Evolutionary conservation across 1,284 basidiomycete species (phyloP), one percentile per base, ranked within the genome.

Genomic region (Pyrrhoderma noxium): DNA sequence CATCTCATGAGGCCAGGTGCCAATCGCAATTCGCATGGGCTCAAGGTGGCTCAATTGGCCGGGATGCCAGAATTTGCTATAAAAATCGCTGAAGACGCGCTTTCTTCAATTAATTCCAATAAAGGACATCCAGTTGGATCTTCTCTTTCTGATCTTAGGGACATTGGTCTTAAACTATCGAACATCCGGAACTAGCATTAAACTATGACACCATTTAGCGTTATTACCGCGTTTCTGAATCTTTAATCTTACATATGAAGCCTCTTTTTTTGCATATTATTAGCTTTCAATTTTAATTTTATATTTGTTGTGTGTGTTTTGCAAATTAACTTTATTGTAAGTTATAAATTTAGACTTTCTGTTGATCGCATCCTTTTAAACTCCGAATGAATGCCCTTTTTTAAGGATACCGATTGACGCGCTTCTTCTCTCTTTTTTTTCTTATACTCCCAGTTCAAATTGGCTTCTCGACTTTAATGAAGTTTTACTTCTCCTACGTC

Each of bases 11-110:
- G 74, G 45, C 80, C 83, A 2, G 95, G 95, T 0, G 80, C 98
- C 49, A 98, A 96, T 65, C 76, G 85, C 47, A 77, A 95, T 59
- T 96, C 93, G 51, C 93, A 97, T 61, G 95, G 93, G 0, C 70
- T 99, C 37, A 90, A 93, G 64, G 91, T 96, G 14, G 94, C 94
- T 3, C 79, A 84, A 49, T 66, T 97, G 13, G 93, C 92, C 5
- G 90, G 90, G 2, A 80, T 98, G 73, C 95, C 94, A 1, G 58
- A 70, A 2, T 62, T 73, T 9, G 84, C 77, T 0, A 65, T 93
- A 44, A 57, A 64, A 1, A 69, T 89, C 13, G 90, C 89, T 0
- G 65, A 65, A 25, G 63, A 72, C 8, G 74, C 76, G 7, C 64
- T 88, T 19, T 52, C 66, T 25, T 67, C 66, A 55, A 61, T 78